Evolutionary conservation across 192 early-diverging fungal genomes (phyloP).

Genomic region (Coemansia javaensis): DNA sequence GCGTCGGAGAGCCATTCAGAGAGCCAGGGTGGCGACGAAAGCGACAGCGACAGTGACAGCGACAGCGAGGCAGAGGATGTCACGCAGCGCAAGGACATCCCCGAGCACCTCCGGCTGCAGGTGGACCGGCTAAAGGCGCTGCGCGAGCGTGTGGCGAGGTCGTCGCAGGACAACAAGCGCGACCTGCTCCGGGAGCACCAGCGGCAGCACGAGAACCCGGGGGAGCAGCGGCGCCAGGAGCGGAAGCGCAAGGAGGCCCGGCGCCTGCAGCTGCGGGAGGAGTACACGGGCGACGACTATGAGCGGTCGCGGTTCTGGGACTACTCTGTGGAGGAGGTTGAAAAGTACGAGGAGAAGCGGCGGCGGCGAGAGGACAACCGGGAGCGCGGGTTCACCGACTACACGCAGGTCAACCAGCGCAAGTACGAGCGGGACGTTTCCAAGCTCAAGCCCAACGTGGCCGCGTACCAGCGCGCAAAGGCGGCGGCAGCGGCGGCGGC

Average conservation of each 20-base stretch:
- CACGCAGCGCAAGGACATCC: constrained; percentile 32
- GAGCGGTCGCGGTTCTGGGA: constrained; percentile 77
- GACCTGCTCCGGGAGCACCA: constrained; percentile 75
- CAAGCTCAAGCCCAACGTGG: constrained; percentile 81
- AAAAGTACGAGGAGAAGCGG: constrained; percentile 71
- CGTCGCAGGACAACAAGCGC: constrained; percentile 60
- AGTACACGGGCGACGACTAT: constrained; percentile 73
- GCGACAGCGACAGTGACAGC: constrained; percentile 7
- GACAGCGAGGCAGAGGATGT: constrained; percentile 23
- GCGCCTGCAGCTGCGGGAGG: constrained; percentile 56
- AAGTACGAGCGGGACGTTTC: constrained; percentile 79
- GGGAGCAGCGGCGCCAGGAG: constrained; percentile 60
- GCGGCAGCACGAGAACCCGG: constrained; percentile 61
- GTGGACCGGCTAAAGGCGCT: constrained; percentile 23
- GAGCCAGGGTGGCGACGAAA: constrained; percentile 1
- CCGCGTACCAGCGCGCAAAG: constrained; percentile 67
- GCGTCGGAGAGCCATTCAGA: no score
- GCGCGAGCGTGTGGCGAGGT: constrained; percentile 18
- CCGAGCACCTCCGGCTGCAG: constrained; percentile 17
- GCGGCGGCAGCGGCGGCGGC: not conserved
- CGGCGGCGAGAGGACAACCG: constrained; percentile 42
- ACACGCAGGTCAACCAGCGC: constrained; percentile 75
- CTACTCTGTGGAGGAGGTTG: constrained; percentile 82
- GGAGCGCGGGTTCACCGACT: constrained; percentile 83
- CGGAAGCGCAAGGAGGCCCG: constrained; percentile 69